Evolutionary conservation across 2,329 filamentous ascomycete genomes (phyloP).

Genomic region (Diaporthe sp.): DNA sequence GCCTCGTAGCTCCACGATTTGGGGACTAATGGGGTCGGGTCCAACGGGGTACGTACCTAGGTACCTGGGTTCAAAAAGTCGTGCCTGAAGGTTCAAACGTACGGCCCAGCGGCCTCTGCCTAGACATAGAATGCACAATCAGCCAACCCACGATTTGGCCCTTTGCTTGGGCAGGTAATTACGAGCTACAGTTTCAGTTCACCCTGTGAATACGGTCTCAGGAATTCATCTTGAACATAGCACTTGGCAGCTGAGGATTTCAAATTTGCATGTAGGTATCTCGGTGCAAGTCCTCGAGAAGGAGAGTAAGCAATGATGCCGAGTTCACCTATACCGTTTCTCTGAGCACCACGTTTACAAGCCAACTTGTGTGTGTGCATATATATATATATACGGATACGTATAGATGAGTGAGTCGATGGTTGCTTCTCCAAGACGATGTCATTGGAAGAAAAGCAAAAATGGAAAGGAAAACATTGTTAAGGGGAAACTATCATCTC

Average conservation of each 20-base stretch:
- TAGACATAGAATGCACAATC: neutral
- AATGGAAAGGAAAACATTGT: neutral
- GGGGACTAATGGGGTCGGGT: slow-evolving; percentile 13
- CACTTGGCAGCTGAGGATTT: neutral
- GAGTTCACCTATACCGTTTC: neutral
- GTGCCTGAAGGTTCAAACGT: neutral
- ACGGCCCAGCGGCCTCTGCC: neutral
- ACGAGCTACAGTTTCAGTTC: neutral
- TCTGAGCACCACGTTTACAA: neutral
- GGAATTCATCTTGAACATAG: no score
- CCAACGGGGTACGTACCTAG: neutral
- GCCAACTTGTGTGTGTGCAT: neutral
- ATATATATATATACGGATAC: neutral
- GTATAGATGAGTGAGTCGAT: neutral
- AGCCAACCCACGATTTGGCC: neutral
- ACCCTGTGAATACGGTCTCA: neutral
- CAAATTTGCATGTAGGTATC: neutral
- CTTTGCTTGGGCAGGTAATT: neutral
- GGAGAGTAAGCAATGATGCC: neutral
- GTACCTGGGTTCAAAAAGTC: neutral
- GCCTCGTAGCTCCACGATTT: slow-evolving; percentile 20
- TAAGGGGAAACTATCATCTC: neutral
- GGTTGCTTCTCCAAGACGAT: neutral
- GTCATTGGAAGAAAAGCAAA: no score
- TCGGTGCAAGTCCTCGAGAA: neutral